These are phyloP conservation scores for Hypomyces perniciosus DNA, from an alignment of 2,329 filamentous ascomycete species.

Conservation along the genomic window DNA sequence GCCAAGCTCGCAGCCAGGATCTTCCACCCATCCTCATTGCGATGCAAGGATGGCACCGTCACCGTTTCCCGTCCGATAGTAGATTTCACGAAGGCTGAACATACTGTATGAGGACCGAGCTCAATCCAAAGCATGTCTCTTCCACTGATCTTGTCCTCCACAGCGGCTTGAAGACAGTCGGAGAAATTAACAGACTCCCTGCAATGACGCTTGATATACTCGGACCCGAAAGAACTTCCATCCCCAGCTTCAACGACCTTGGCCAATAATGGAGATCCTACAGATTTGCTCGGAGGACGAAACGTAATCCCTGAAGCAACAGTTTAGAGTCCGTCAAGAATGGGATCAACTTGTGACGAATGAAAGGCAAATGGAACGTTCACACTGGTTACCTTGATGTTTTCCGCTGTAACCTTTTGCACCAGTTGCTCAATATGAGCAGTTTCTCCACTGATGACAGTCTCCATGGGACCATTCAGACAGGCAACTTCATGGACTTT, in stretches of 20 bases:
- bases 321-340: constrained; percentile 52
- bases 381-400: constrained; percentile 39
- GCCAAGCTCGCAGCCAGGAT: background rate
- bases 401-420: constrained; percentile 23
- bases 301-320: constrained; percentile 35
- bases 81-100: background rate
- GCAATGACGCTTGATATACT: constrained; percentile 6
- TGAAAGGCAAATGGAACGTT: constrained; percentile 50
- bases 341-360: constrained; percentile 47
- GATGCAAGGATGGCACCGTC: constrained; percentile 2
- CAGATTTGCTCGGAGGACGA: constrained; percentile 39
- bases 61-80: background rate
- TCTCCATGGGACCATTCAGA: constrained; percentile 69
- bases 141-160: background rate
- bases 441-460: constrained; percentile 54
- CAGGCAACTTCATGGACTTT: constrained; percentile 56
- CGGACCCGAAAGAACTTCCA: background rate
- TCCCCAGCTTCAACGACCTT: constrained; percentile 41
- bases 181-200: constrained; percentile 7
- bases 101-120: constrained; percentile 2
- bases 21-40: constrained; percentile 8
- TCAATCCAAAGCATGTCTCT: constrained; percentile 1
- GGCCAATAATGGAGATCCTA: constrained; percentile 61
- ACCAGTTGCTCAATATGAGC: constrained; percentile 40
- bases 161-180: background rate